These are phyloP conservation scores for Silene latifolia DNA, from an alignment of 148 eudicot species.

Conservation along the genomic window DNA sequence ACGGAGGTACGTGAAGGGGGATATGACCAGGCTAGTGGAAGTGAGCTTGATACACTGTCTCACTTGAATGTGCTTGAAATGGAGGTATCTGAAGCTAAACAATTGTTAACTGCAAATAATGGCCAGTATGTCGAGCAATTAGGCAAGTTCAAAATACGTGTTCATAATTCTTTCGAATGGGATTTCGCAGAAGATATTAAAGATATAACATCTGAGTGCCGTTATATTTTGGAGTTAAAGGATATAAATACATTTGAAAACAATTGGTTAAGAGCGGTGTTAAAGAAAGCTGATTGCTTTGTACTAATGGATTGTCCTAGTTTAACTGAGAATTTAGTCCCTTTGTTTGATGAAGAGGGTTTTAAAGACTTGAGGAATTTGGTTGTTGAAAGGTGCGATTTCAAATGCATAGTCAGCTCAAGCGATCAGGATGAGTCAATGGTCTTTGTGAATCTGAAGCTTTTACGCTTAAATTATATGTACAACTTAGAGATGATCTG, in stretches of 20 bases:
- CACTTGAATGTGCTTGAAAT: too few relatives aligned
- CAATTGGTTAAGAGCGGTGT: neutral
- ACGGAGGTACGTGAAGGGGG: too few relatives aligned
- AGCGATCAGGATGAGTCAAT: neutral
- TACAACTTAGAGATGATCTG: neutral
- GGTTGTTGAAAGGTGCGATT: too few relatives aligned
- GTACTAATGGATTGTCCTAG: neutral
- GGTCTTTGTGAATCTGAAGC: conserved; percentile 3
- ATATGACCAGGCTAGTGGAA: too few relatives aligned
- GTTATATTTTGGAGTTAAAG: neutral
- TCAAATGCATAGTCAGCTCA: conserved; percentile 1
- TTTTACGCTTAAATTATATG: neutral
- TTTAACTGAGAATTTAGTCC: neutral
- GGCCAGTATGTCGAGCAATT: too few relatives aligned
- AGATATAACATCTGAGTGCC: neutral
- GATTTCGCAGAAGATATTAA: too few relatives aligned
- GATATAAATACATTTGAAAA: neutral
- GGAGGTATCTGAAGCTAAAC: too few relatives aligned
- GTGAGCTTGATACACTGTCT: too few relatives aligned
- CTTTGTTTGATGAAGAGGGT: neutral
- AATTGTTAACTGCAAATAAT: too few relatives aligned
- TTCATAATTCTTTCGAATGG: neutral
- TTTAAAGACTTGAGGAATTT: neutral
- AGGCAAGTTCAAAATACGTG: neutral
- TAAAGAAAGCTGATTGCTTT: neutral